Evolutionary conservation across 2,329 filamentous ascomycete genomes (phyloP).

Genomic region (Mariannaea sp.): DNA sequence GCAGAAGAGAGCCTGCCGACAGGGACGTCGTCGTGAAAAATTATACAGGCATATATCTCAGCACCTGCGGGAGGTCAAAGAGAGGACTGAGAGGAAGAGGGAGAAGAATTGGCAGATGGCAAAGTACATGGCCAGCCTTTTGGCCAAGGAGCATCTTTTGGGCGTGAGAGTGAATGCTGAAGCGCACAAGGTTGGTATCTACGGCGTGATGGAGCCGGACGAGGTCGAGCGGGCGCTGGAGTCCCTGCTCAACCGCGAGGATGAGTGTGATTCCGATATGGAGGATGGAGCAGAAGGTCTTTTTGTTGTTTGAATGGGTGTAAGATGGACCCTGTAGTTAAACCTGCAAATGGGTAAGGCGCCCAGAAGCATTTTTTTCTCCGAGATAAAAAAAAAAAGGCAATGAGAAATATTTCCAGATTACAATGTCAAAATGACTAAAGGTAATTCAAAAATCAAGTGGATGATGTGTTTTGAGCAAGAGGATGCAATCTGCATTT

Average conservation of each 20-base stretch:
- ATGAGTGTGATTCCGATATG: neutral
- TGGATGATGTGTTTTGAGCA: too few relatives aligned
- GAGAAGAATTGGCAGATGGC: constrained; percentile 14
- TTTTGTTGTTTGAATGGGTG: too few relatives aligned
- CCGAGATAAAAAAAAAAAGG: too few relatives aligned
- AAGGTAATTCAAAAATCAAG: too few relatives aligned
- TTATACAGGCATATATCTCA: constrained; percentile 37
- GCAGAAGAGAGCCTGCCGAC: constrained; percentile 4
- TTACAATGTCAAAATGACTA: too few relatives aligned
- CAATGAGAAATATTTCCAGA: too few relatives aligned
- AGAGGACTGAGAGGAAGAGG: constrained; percentile 1
- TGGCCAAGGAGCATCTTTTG: constrained; percentile 14
- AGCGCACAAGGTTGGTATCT: constrained; percentile 17
- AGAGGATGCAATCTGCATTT: too few relatives aligned
- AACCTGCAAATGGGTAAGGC: too few relatives aligned
- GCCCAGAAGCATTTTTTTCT: too few relatives aligned
- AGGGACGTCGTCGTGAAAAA: constrained; percentile 19
- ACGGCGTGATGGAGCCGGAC: constrained; percentile 1
- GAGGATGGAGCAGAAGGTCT: neutral
- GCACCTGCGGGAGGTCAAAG: constrained; percentile 31
- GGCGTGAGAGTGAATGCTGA: constrained; percentile 14
- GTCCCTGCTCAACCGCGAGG: constrained; percentile 2
- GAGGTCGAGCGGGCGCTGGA: constrained; percentile 15
- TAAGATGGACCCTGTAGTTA: too few relatives aligned
- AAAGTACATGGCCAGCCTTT: constrained; percentile 5